Conservation (phyloP, 345 rosid genomes). For the Draba incana region DNA sequence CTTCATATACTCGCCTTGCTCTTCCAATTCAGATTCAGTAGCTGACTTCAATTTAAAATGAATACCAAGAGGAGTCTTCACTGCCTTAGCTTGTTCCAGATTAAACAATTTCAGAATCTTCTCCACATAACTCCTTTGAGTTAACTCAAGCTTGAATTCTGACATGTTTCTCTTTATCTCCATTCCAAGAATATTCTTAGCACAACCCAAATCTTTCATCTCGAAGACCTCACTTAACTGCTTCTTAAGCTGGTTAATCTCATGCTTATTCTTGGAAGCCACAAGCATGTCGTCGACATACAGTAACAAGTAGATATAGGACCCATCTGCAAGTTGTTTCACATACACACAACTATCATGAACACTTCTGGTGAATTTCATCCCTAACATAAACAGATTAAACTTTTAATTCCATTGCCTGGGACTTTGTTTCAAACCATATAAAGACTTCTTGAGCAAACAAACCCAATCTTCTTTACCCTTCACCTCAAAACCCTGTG, state of each 20-base stretch:
- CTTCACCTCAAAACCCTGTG: too few species aligned
- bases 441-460: too few species aligned
- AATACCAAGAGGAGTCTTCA: background rate
- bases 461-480: too few species aligned
- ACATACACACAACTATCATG: too few species aligned
- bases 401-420: too few species aligned
- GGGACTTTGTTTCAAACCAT: too few species aligned
- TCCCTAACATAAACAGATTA: too few species aligned
- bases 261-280: background rate
- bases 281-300: background rate
- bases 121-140: background rate
- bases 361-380: too few species aligned
- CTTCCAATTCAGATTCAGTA: background rate
- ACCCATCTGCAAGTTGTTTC: background rate
- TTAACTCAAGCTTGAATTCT: background rate
- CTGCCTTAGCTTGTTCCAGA: background rate
- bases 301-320: background rate
- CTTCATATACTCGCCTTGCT: background rate
- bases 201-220: background rate
- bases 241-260: background rate
- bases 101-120: background rate
- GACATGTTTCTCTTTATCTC: background rate
- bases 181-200: background rate
- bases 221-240: background rate
- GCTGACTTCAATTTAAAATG: background rate